These are phyloP conservation scores for Pleurotus djamor DNA, from an alignment of 768 basidiomycete species.

Conservation along the genomic window DNA sequence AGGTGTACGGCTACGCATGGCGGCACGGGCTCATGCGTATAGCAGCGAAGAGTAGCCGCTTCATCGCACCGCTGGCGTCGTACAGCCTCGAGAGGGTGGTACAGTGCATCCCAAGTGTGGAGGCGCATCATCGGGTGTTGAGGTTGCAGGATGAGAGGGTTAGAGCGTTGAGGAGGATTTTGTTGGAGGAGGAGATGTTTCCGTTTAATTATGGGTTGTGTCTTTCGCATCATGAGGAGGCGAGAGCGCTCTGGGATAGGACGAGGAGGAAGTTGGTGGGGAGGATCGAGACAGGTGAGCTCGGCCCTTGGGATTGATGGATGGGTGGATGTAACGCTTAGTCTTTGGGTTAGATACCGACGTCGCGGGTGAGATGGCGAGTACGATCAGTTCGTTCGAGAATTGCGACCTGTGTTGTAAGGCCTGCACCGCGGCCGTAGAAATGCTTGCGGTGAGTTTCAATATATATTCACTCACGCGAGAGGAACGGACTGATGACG, in stretches of 20 bases:
- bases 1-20: constrained; percentile 59
- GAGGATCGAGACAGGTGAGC: constrained; percentile 56
- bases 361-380: constrained; percentile 64
- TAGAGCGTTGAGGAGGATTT: constrained; percentile 45
- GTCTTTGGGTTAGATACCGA: constrained; percentile 57
- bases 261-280: constrained; percentile 41
- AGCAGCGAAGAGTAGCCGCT: constrained; percentile 57
- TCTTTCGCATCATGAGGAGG: constrained; percentile 42
- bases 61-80: constrained; percentile 51
- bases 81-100: constrained; percentile 48
- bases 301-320: no score
- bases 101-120: constrained; percentile 49
- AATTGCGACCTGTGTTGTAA: constrained; percentile 54
- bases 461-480: no score
- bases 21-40: constrained; percentile 38
- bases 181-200: constrained; percentile 63
- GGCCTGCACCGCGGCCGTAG: constrained; percentile 61
- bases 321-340: no score
- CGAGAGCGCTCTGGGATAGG: constrained; percentile 48
- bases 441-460: constrained; percentile 61
- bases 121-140: constrained; percentile 63
- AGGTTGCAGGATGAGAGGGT: constrained; percentile 58
- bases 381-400: constrained; percentile 40
- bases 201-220: constrained; percentile 73
- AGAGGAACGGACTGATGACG: not conserved